A percentile compares a stretch with the other conserved stretches of the same genome.
Evolutionary conservation across 2,329 filamentous ascomycete genomes (phyloP).

Genomic region (Metarhizium robertsii): DNA sequence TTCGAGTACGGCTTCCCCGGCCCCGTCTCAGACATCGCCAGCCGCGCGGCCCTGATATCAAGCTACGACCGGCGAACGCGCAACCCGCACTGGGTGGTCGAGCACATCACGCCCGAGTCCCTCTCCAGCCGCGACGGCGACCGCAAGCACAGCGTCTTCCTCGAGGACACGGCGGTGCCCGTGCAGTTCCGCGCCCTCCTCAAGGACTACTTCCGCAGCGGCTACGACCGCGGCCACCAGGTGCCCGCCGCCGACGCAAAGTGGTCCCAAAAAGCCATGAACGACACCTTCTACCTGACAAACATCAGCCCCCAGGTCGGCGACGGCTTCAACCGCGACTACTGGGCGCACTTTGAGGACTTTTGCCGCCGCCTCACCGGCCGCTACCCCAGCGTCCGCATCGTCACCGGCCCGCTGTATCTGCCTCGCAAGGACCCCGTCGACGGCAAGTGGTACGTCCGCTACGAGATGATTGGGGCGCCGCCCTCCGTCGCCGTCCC

Average conservation of each 20-base stretch:
- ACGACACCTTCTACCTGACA: slow-evolving; percentile 83
- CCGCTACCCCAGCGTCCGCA: slow-evolving; percentile 75
- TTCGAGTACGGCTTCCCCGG: slow-evolving; percentile 90
- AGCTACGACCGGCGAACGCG: slow-evolving; percentile 83
- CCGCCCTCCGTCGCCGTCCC: slow-evolving; percentile 93
- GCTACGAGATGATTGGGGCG: slow-evolving; percentile 89
- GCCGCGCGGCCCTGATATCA: slow-evolving; percentile 68
- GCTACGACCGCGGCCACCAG: slow-evolving; percentile 94
- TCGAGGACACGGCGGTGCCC: slow-evolving; percentile 73
- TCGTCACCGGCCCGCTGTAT: slow-evolving; percentile 91
- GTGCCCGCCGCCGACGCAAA: slow-evolving; percentile 93
- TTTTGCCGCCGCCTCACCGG: slow-evolving; percentile 80
- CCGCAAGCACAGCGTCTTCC: slow-evolving; percentile 72
- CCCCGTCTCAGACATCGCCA: slow-evolving; percentile 73
- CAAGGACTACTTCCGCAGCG: slow-evolving; percentile 88
- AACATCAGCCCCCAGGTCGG: slow-evolving; percentile 99
- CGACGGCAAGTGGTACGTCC: slow-evolving; percentile 92
- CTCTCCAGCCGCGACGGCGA: slow-evolving; percentile 68
- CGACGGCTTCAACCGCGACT: slow-evolving; percentile 96
- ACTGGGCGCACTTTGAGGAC: slow-evolving; percentile 98
- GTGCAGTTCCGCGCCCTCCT: slow-evolving; percentile 81
- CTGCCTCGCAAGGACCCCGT: slow-evolving; percentile 70
- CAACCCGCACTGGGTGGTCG: slow-evolving; percentile 90
- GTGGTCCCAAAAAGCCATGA: slow-evolving; percentile 90
- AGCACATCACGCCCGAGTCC: slow-evolving; percentile 90